Evolutionary conservation across 2,329 filamentous ascomycete genomes (phyloP), one percentile per base, ranked within the genome.

Genomic region (Ascochyta pisi): DNA sequence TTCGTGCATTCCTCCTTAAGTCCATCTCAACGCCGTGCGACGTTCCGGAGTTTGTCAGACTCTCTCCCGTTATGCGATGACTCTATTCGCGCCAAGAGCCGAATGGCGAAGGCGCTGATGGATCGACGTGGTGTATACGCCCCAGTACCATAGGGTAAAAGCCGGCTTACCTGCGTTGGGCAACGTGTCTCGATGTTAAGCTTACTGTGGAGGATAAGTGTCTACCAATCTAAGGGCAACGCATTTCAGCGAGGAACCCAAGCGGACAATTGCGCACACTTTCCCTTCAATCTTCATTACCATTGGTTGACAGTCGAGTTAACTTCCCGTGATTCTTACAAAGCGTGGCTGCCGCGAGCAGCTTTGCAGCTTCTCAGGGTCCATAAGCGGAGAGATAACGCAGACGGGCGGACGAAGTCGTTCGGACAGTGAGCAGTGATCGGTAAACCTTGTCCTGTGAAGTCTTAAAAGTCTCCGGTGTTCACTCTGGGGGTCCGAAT

Each of bases 401-500:
- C 43, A 26, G 26, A 42, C 47, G 44, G 42, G 13, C 53, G 53
- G 53, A 56, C 53, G 47, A 56, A 56, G 53, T 29, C 26, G 10
- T 51, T 43, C 53, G 53, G 47, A 47, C 26, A 33, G 43, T 15
- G 13, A 12, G 4, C 8, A 6, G 12, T 47, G 53, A 51, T 56
- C 43, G 47, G 47, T 51, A 47, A 51, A 34, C 12, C 37, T 16
- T 46, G 29, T 19, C 24, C 29, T 46, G 13, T 34, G 24, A 23
- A 27, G 33, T 27, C 6, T 12, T 15, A 4, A 22, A 47, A 39
- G 47, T 39, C 33, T 29, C 47, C 47, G 42, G 37, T 31, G n/a
- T n/a, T 39, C 29, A 8, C 6, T 33, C 35, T 29, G 47, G 27
- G 43, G 13, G 31, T 40, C 42, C 53, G 42, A 38, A 34, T 13